Evolutionary conservation across 2,329 filamentous ascomycete species (phyloP).

Genomic region (Dendryphion nanum): DNA sequence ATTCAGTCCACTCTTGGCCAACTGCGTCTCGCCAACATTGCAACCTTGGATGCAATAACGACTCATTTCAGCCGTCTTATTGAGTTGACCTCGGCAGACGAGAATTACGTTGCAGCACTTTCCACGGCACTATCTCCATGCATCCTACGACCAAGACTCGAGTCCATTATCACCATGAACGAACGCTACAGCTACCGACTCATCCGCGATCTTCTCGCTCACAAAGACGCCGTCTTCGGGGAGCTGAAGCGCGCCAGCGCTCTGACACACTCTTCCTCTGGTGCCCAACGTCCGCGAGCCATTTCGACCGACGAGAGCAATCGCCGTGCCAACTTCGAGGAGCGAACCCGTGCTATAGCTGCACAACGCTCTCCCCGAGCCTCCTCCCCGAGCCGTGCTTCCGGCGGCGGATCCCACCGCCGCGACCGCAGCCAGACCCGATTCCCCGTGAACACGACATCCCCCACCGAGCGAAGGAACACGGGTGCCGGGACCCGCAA

Average conservation of each 20-base stretch:
- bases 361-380: constrained; percentile 64
- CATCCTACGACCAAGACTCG: constrained; percentile 79
- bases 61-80: constrained; percentile 97
- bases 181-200: constrained; percentile 91
- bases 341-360: constrained; percentile 77
- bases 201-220: constrained; percentile 84
- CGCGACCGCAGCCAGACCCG: constrained; percentile 79
- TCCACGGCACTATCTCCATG: constrained; percentile 77
- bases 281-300: constrained; percentile 69
- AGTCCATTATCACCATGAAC: constrained; percentile 90
- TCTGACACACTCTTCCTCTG: constrained; percentile 60
- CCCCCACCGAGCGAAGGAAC: constrained; percentile 56
- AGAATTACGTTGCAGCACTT: constrained; percentile 74
- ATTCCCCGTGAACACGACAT: constrained; percentile 71
- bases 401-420: constrained; percentile 47
- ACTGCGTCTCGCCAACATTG: constrained; percentile 93
- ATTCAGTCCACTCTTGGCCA: constrained; percentile 95
- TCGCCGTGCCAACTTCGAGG: constrained; percentile 89
- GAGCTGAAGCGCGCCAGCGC: constrained; percentile 88
- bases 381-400: constrained; percentile 67
- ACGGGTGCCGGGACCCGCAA: constrained; percentile 53
- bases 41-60: constrained; percentile 96
- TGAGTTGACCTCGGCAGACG: constrained; percentile 93
- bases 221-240: constrained; percentile 94
- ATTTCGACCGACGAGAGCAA: constrained; percentile 96